Evolutionary conservation across 2,329 filamentous ascomycete species (phyloP).

Genomic region (Pseudogymnoascus sp.): DNA sequence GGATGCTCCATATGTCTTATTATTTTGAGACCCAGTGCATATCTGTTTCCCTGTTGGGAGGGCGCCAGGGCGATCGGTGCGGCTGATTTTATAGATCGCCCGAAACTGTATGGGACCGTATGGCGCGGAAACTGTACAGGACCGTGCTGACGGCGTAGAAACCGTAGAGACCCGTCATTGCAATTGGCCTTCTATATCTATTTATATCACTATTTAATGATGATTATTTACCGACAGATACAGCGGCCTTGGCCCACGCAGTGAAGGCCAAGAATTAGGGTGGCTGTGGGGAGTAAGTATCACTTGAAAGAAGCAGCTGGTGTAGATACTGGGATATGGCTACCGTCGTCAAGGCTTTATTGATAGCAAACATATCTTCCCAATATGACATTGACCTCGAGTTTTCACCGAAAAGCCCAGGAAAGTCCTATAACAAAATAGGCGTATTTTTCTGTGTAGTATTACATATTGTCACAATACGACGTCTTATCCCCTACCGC

Average conservation of each 20-base stretch:
- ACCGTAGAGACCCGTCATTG: not conserved
- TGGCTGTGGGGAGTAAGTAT: not conserved
- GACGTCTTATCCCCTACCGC: constrained; percentile 15
- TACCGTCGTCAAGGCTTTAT: not conserved
- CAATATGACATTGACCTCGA: not conserved
- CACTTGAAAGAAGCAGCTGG: not conserved
- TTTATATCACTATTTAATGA: not conserved
- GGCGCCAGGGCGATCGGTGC: not conserved
- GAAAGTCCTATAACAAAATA: not conserved
- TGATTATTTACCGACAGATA: not conserved
- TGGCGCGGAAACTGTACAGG: no score
- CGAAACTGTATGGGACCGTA: not conserved
- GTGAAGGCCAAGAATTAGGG: not conserved
- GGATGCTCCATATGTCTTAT: not conserved
- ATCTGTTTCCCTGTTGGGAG: not conserved
- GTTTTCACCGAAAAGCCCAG: not conserved
- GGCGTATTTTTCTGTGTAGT: not conserved
- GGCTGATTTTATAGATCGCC: not conserved
- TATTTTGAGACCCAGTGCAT: not conserved
- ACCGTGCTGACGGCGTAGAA: not conserved
- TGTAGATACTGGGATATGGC: no score
- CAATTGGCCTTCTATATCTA: not conserved
- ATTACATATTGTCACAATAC: not conserved
- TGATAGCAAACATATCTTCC: not conserved
- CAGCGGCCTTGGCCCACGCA: not conserved